A percentile compares a stretch with the other conserved stretches of the same genome.
Conservation (phyloP, 352 stramenopile species). For the Globisporangium polare region DNA sequence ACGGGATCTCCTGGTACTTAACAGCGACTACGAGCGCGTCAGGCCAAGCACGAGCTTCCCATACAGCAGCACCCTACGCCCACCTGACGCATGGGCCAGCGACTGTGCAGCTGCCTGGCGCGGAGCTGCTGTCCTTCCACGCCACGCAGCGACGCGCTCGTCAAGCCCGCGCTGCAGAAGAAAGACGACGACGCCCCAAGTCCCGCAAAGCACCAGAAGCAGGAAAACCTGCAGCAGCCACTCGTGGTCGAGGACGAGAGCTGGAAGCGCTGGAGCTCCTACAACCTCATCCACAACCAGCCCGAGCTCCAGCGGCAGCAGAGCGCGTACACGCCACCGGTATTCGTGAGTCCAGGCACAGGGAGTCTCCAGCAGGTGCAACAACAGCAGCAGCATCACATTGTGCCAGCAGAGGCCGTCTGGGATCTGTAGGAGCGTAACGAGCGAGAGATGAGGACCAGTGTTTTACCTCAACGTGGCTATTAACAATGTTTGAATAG, state of each 20-base stretch:
- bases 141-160: neutral
- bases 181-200: conserved; percentile 9
- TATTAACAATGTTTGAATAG: neutral
- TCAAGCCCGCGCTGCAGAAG: conserved; percentile 14
- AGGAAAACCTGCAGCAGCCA: conserved; percentile 27
- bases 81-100: conserved; percentile 25
- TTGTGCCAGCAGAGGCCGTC: conserved; percentile 48
- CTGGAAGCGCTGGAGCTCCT: conserved; percentile 78
- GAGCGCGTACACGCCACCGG: conserved; percentile 40
- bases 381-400: conserved; percentile 25
- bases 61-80: neutral
- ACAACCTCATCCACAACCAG: conserved; percentile 63
- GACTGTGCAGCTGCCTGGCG: conserved; percentile 21
- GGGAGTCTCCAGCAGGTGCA: conserved; percentile 4
- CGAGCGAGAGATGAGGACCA: too few species aligned
- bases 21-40: neutral
- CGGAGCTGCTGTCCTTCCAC: conserved; percentile 7
- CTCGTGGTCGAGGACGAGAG: conserved; percentile 75
- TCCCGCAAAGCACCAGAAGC: neutral
- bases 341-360: conserved; percentile 34
- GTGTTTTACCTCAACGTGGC: neutral
- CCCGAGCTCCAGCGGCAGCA: conserved; percentile 24
- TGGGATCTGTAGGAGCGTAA: conserved; percentile 55
- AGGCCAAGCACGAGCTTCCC: neutral
- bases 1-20: neutral